Evolutionary conservation across 257 asterid genomes (phyloP).

Genomic region (Solanum gracilifrons): DNA sequence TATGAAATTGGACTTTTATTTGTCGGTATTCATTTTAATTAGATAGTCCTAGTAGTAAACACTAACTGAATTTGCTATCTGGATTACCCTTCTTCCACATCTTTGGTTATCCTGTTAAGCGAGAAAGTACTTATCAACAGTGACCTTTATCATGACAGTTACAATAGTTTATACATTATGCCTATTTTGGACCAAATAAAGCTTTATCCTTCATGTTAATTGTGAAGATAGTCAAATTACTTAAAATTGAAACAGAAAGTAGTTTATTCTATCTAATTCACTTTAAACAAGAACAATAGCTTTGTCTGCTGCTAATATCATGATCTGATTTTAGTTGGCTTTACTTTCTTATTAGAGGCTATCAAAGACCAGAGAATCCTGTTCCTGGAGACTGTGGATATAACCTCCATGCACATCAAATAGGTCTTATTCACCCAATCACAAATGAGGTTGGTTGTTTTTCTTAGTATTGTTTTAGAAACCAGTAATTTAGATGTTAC

Average conservation of each 20-base stretch:
- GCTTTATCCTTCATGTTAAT: not conserved
- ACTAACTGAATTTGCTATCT: not conserved
- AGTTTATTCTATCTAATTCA: not conserved
- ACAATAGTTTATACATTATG: not conserved
- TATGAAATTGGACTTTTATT: constrained; percentile 9
- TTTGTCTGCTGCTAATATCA: not conserved
- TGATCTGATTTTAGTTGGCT: not conserved
- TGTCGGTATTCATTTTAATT: not conserved
- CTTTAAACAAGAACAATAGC: not conserved
- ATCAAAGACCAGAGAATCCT: constrained; percentile 70
- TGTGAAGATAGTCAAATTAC: not conserved
- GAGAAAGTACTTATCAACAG: not conserved
- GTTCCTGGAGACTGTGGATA: constrained; percentile 99
- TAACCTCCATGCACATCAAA: constrained; percentile 78
- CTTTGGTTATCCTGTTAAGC: not conserved
- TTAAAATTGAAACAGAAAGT: not conserved
- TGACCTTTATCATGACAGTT: not conserved
- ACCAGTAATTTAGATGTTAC: not conserved
- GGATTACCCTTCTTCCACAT: not conserved
- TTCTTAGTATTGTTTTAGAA: not conserved
- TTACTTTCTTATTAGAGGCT: constrained; percentile 47
- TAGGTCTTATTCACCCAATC: constrained; percentile 58
- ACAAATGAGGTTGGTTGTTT: constrained; percentile 43
- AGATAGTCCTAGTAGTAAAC: not conserved
- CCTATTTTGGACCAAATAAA: not conserved